Conservation (phyloP, 805 yeast species). For the Lachancea fermentati region DNA sequence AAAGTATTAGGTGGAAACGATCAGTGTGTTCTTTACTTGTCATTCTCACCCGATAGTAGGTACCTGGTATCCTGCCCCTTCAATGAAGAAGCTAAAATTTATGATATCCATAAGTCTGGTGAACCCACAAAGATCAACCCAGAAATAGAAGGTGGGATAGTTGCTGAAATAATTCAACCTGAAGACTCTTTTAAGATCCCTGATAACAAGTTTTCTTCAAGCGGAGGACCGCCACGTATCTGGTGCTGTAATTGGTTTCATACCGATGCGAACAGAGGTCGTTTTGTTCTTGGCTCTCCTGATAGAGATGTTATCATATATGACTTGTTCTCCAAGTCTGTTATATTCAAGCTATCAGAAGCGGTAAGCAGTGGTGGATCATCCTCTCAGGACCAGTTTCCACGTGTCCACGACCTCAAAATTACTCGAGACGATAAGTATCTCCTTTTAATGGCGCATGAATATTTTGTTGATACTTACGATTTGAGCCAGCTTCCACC, state of each 20-base stretch:
- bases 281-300: conserved; percentile 70
- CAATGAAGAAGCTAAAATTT: conserved; percentile 63
- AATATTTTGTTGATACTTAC: conserved; percentile 55
- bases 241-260: conserved; percentile 72
- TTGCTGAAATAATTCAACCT: conserved; percentile 27
- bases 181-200: conserved; percentile 25
- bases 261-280: conserved; percentile 32
- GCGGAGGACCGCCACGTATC: conserved; percentile 30
- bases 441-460: conserved; percentile 60
- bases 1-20: conserved; percentile 40
- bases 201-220: conserved; percentile 5
- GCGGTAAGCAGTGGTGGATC: conserved; percentile 20
- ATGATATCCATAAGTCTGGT: conserved; percentile 49
- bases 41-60: conserved; percentile 73
- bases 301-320: conserved; percentile 57
- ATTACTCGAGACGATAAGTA: conserved; percentile 58
- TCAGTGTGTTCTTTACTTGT: conserved; percentile 55
- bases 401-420: conserved; percentile 62
- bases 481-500: conserved; percentile 35
- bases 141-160: conserved; percentile 15
- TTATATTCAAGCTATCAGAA: conserved; percentile 28
- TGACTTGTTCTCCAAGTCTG: conserved; percentile 28
- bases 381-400: conserved; percentile 29
- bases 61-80: conserved; percentile 65
- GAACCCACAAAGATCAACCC: conserved; percentile 17